A percentile compares a stretch with the other conserved stretches of the same genome.
These are phyloP conservation scores for Oleoguttula mirabilis DNA, from an alignment of 495 filamentous ascomycete genomes.

Conservation along the genomic window DNA sequence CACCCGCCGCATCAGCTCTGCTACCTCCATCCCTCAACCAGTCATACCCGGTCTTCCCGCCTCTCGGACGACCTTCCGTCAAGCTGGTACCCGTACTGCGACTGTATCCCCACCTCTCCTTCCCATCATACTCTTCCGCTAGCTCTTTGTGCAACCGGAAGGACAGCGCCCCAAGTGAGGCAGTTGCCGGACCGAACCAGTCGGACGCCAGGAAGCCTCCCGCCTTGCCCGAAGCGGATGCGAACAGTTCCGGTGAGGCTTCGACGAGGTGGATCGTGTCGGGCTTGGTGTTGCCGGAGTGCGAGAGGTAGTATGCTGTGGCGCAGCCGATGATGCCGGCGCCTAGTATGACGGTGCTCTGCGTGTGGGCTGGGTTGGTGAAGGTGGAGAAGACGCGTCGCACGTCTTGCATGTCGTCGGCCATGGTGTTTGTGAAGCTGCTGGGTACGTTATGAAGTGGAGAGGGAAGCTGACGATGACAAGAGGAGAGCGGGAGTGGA, in stretches of 20 bases:
- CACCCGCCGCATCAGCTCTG: constrained; percentile 45
- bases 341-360: constrained; percentile 57
- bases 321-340: constrained; percentile 67
- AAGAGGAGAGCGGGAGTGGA: no score
- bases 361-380: constrained; percentile 5
- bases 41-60: constrained; percentile 27
- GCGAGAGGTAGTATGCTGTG: constrained; percentile 64
- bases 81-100: constrained; percentile 44
- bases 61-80: constrained; percentile 31
- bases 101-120: constrained; percentile 57
- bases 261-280: constrained; percentile 59
- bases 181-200: constrained; percentile 43
- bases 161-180: constrained; percentile 49
- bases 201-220: constrained; percentile 65
- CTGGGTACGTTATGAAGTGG: no score
- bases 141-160: constrained; percentile 52
- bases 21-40: constrained; percentile 54
- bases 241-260: constrained; percentile 50
- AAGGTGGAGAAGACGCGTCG: constrained; percentile 13
- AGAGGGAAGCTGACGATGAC: no score
- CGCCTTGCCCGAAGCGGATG: constrained; percentile 59
- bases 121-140: constrained; percentile 48
- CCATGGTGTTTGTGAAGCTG: no score
- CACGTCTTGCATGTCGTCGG: not conserved
- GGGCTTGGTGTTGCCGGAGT: constrained; percentile 35